Base-by-base conservation (phyloP, 305 asterid genomes). In the Rubia occidens region DNA sequence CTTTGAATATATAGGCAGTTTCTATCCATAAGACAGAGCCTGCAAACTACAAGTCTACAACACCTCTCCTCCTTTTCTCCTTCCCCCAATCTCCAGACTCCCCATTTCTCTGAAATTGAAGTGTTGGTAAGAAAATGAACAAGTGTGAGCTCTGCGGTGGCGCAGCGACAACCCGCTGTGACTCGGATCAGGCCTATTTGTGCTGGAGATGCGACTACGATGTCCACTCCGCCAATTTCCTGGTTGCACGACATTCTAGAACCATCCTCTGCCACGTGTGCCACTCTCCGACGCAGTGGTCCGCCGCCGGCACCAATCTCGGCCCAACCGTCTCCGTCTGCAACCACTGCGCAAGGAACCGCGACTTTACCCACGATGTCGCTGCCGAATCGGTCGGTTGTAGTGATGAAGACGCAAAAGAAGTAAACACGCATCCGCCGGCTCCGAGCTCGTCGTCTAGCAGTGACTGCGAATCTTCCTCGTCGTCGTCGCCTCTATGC, bases 181-280 rank as follows among this genome's bases (percentile, higher is more conserved):
- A 80, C 8, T 82, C 96, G 6, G 96, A 90, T 73, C 82, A 77
- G 77, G 95, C 95, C 49, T 77, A 77, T 62, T 77, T 90, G 29
- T 90, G 96, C 76, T 85, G 91, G 91, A 76, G 73, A 72, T 90
- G 96, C 86, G 96, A 90, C 77, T 85, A 84, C 42, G 75, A 68
- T 68, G 96, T 90, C 42, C 96, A 90, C 83, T 80, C 94, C n/a
- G 96, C 95, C 17, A 90, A 88, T 71, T 90, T 88, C 67, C 81
- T 90, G 24, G 95, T 87, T 14, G 95, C 91, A 42, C 81, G 91
- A 66, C 96, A 90, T 74, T 82, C 87, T 4, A 84, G 96, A 70
- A 77, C 72, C 58, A 81, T 88, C 32, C 89, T 89, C 47, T 89
- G 95, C 83, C 82, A 72, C 51, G 80, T 76, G 11, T 89, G 96